Conservation (phyloP, 495 filamentous ascomycete genomes). For the Jackrogersella minutella region DNA sequence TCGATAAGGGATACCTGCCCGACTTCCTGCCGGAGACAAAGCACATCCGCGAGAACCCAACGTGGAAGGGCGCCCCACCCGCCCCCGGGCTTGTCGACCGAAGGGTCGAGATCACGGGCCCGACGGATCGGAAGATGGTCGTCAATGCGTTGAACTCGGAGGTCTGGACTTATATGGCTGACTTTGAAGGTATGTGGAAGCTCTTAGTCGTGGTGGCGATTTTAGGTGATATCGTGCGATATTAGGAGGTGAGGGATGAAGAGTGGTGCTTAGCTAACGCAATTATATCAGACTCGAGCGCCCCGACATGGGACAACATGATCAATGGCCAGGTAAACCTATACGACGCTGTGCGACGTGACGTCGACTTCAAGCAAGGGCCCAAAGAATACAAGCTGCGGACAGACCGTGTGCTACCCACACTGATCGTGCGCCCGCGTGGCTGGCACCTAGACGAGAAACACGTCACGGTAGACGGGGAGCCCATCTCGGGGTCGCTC, state of each 20-base stretch:
- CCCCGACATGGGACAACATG: conserved; percentile 99
- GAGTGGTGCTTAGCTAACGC: conserved; percentile 15
- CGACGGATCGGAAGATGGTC: conserved; percentile 99
- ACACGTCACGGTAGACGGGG: conserved; percentile 95
- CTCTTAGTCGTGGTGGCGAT: background rate
- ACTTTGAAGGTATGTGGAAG: conserved; percentile 82
- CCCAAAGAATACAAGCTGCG: conserved; percentile 97
- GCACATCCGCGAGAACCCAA: conserved; percentile 91
- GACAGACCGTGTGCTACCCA: conserved; percentile 80
- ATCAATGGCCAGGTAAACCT: conserved; percentile 98
- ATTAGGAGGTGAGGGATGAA: background rate
- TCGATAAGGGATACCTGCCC: conserved; percentile 89
- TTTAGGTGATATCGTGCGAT: background rate
- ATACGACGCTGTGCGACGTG: conserved; percentile 93
- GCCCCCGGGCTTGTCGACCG: conserved; percentile 94
- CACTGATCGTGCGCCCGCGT: conserved; percentile 85
- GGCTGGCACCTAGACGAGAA: conserved; percentile 98
- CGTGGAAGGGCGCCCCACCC: conserved; percentile 94
- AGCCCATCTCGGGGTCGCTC: conserved; percentile 89
- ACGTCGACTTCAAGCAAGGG: conserved; percentile 96
- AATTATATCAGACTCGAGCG: conserved; percentile 79
- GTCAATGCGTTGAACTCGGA: conserved; percentile 97
- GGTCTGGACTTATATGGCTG: conserved; percentile 99
- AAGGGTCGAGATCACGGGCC: conserved; percentile 98
- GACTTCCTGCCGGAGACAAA: conserved; percentile 97